These are phyloP conservation scores for Tagetes erecta DNA, from an alignment of 129 eudicot species.

Conservation along the genomic window DNA sequence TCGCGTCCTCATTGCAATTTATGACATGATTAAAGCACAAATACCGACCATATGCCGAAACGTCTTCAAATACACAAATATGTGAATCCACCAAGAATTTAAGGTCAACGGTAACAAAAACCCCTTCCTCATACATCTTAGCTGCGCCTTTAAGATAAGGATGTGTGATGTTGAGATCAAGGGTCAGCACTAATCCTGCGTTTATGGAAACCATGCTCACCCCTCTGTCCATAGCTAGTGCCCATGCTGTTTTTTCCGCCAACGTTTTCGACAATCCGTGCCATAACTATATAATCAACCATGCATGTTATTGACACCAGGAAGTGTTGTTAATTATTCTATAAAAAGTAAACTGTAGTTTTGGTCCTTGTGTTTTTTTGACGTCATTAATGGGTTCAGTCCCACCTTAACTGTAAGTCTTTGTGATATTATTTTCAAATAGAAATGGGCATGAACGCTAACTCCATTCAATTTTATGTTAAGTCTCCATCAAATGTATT, in stretches of 20 bases:
- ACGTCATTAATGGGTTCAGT: too few relatives aligned
- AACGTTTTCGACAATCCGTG: slow-evolving; percentile 80
- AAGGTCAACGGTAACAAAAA: slow-evolving; percentile 77
- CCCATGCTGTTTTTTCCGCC: slow-evolving; percentile 89
- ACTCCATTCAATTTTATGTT: too few relatives aligned
- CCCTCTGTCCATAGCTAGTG: slow-evolving; percentile 92
- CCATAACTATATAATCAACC: slow-evolving; percentile 60
- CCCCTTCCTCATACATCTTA: slow-evolving; percentile 86
- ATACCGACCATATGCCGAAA: slow-evolving; percentile 81
- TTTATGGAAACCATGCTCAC: slow-evolving; percentile 86
- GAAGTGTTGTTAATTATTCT: neutral
- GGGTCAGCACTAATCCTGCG: slow-evolving; percentile 57
- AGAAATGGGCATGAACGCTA: too few relatives aligned
- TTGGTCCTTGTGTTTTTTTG: too few relatives aligned
- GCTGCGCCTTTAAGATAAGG: slow-evolving; percentile 93
- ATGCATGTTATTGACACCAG: neutral
- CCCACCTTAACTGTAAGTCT: too few relatives aligned
- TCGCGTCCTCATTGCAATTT: slow-evolving; percentile 55
- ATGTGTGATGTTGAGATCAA: slow-evolving; percentile 61
- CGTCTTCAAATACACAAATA: slow-evolving; percentile 75
- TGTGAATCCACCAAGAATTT: slow-evolving; percentile 79
- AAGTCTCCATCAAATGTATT: too few relatives aligned
- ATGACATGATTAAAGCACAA: slow-evolving; percentile 78
- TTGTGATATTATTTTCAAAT: too few relatives aligned
- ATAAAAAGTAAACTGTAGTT: too few relatives aligned